These are phyloP conservation scores for Magnusiomyces magnusii DNA, from an alignment of 1,139 yeast species.

Conservation along the genomic window DNA sequence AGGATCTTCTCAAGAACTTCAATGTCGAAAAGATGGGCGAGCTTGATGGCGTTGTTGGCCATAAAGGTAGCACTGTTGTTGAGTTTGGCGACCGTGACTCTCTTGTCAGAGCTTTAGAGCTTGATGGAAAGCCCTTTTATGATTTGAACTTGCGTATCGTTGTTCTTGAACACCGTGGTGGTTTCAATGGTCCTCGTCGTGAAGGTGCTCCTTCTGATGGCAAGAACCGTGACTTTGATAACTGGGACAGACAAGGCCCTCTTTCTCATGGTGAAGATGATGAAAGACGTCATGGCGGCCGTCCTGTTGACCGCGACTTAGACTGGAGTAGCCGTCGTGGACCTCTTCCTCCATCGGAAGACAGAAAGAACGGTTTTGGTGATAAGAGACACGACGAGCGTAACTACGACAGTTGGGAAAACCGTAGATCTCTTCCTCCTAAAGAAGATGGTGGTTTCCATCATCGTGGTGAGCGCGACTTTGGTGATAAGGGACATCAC, in stretches of 20 bases:
- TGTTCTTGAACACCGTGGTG: conserved; percentile 49
- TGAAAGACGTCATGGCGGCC: conserved; percentile 27
- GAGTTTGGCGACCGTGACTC: conserved; percentile 61
- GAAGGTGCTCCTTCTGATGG: conserved; percentile 14
- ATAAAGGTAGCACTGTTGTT: conserved; percentile 80
- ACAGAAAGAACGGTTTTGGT: conserved; percentile 24
- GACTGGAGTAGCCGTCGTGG: conserved; percentile 30
- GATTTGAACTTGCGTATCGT: conserved; percentile 76
- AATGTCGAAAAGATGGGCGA: conserved; percentile 45
- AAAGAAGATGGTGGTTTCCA: conserved; percentile 15
- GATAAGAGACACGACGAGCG: conserved; percentile 20
- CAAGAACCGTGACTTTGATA: conserved; percentile 28
- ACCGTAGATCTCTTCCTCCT: conserved; percentile 29
- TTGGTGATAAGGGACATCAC: background rate
- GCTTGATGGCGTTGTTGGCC: conserved; percentile 57
- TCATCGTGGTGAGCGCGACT: background rate
- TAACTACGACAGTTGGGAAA: conserved; percentile 32
- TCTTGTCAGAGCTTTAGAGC: conserved; percentile 61
- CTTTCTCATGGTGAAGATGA: conserved; percentile 25
- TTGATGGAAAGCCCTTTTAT: conserved; percentile 55
- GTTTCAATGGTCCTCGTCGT: conserved; percentile 11
- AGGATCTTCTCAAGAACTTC: conserved; percentile 56
- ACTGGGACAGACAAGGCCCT: conserved; percentile 31
- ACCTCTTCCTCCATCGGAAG: conserved; percentile 28
- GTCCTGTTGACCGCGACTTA: conserved; percentile 31